Evolutionary conservation across 106 monocot genomes (phyloP), one percentile per base, ranked within the genome.

Genomic region (Posidonia australis): DNA sequence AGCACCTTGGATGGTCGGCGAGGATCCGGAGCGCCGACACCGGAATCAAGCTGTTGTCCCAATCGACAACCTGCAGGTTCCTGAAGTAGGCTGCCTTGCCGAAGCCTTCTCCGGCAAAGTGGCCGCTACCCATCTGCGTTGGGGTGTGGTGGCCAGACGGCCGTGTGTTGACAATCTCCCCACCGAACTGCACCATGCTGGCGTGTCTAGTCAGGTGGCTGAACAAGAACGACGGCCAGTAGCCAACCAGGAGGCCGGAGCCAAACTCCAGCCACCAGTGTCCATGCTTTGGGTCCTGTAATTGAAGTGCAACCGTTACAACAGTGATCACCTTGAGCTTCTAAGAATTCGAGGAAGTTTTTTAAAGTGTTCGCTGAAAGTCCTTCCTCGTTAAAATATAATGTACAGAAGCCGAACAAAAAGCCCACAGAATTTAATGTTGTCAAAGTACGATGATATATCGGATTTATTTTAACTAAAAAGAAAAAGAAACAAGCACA

Each of bases 241-340:
- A 92, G 1, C 91, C 91, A 0, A 92, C 75, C 25, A 92, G 63
- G 9, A 80, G 67, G 10, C 90, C 94, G 2, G 77, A 56, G 5
- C 94, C 90, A 20, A 90, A 82, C 72, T 96, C 82, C 5, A 96
- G 80, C 94, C 94, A 96, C 94, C 94, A 96, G 36, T 96, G 77
- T 0, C 94, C 94, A 44, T 96, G 90, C 52, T 84, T 96, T 17
- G 94, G 94, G 61, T 96, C 94, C 94, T 92, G 30, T 13, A 18
- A 62, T 0, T 5, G n/a, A n/a, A n/a, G n/a, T n/a, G n/a, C n/a
- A n/a, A n/a, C n/a, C n/a, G n/a, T n/a, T n/a, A n/a, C n/a, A n/a
- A n/a, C n/a, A n/a, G n/a, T n/a, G n/a, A n/a, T n/a, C n/a, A n/a
- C n/a, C n/a, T n/a, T n/a, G n/a, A n/a, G n/a, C n/a, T n/a, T n/a